These are phyloP conservation scores for Marasmius sp. DNA, from an alignment of 1,284 basidiomycete genomes.

Conservation along the genomic window DNA sequence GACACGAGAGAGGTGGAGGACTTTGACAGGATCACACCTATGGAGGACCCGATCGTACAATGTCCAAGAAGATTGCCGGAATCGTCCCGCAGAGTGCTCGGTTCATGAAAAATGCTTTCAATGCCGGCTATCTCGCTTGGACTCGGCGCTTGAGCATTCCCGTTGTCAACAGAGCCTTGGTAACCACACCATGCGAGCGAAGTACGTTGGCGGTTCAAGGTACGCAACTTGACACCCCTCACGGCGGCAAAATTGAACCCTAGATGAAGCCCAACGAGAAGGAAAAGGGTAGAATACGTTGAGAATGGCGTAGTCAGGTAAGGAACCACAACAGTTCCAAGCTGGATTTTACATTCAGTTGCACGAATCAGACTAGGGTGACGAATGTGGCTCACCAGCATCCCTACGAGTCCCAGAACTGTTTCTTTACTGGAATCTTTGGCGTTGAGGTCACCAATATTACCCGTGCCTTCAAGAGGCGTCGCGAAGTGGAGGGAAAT, in stretches of 20 bases:
- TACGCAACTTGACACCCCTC: conserved; percentile 50
- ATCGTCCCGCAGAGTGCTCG: conserved; percentile 36
- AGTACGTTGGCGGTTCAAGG: conserved; percentile 60
- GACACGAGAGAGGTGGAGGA: conserved; percentile 26
- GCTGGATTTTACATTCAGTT: conserved; percentile 31
- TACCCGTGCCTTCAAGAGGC: conserved; percentile 46
- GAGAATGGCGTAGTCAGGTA: conserved; percentile 45
- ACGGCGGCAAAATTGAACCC: conserved; percentile 61
- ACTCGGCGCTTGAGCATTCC: conserved; percentile 18
- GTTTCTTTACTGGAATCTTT: conserved; percentile 75
- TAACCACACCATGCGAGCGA: conserved; percentile 51
- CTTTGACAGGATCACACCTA: conserved; percentile 40
- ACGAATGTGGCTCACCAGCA: conserved; percentile 50
- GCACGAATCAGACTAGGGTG: neutral
- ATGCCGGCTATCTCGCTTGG: conserved; percentile 32
- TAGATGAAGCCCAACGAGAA: conserved; percentile 55
- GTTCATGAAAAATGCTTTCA: conserved; percentile 37
- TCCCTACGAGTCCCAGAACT: conserved; percentile 61
- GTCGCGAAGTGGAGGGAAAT: conserved; percentile 67
- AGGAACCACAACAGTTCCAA: conserved; percentile 58
- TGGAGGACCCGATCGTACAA: conserved; percentile 47
- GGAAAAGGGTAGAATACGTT: conserved; percentile 52
- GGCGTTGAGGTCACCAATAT: conserved; percentile 68
- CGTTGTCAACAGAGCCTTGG: conserved; percentile 15
- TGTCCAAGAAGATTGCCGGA: conserved; percentile 32